phyloP scores from a whole-genome alignment of 2,329 filamentous ascomycete species.

The Sclerotinia glacialis region DNA sequence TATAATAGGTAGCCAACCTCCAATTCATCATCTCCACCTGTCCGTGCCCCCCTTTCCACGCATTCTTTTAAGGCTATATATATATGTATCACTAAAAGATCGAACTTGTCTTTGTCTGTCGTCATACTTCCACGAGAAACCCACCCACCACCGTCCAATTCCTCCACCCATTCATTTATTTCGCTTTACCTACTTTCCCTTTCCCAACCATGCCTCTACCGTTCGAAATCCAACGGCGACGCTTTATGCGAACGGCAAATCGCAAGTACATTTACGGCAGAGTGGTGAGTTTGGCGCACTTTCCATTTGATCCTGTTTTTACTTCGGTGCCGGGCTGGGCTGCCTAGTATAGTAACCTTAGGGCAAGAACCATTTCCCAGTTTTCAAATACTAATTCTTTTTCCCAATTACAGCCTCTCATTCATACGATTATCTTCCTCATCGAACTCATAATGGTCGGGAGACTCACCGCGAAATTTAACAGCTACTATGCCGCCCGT shows the following conservation, averaged over 20 bases:
- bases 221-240: conserved; percentile 58
- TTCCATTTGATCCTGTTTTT: background rate
- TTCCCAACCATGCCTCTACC: conserved; percentile 46
- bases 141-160: conserved; percentile 10
- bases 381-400: conserved; percentile 6
- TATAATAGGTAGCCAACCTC: too few relatives aligned
- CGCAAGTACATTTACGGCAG: conserved; percentile 71
- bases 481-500: conserved; percentile 86
- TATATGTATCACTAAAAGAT: too few relatives aligned
- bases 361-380: background rate
- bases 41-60: too few relatives aligned
- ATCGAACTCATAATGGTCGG: conserved; percentile 86
- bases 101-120: conserved; percentile 18
- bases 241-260: conserved; percentile 64
- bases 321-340: background rate
- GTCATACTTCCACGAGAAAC: conserved; percentile 14
- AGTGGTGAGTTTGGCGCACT: conserved; percentile 56
- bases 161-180: conserved; percentile 4
- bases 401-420: conserved; percentile 63
- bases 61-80: too few relatives aligned
- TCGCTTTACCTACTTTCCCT: background rate
- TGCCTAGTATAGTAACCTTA: background rate
- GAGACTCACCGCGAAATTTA: conserved; percentile 82
- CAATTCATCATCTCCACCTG: too few relatives aligned
- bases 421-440: conserved; percentile 80